These are phyloP conservation scores for Neolentinus lepideus DNA, from an alignment of 1,284 basidiomycete species.

Conservation along the genomic window DNA sequence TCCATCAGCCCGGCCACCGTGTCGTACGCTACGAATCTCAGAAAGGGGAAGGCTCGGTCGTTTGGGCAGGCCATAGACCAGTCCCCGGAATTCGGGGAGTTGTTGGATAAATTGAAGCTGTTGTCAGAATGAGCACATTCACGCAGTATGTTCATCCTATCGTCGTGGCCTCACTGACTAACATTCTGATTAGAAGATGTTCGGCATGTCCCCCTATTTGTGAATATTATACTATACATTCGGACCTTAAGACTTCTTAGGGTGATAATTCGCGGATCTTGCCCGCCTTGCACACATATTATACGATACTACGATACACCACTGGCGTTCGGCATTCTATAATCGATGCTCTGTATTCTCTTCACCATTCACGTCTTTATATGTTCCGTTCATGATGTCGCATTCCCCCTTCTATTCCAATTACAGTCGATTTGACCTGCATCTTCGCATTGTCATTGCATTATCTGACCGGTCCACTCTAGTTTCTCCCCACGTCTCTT, in stretches of 20 bases:
- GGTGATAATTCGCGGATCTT: too few species aligned
- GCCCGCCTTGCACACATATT: too few species aligned
- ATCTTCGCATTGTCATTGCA: neutral
- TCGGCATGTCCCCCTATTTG: too few species aligned
- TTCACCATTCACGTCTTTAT: neutral
- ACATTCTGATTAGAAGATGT: too few species aligned
- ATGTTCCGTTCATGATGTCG: too few species aligned
- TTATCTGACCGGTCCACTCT: neutral
- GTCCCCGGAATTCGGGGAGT: neutral
- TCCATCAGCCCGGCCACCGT: neutral
- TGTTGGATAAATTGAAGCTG: neutral
- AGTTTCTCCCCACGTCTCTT: neutral
- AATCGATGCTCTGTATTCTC: neutral
- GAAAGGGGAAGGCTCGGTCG: neutral
- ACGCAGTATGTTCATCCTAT: too few species aligned
- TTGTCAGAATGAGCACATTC: neutral
- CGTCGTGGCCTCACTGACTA: too few species aligned
- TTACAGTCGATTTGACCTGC: neutral
- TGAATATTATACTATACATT: too few species aligned
- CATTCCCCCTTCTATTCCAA: neutral
- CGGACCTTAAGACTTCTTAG: too few species aligned
- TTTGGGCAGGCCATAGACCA: neutral
- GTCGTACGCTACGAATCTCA: neutral
- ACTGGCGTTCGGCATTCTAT: neutral
- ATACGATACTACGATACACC: too few species aligned